Base-by-base conservation (phyloP, 768 basidiomycete genomes). In the Xerocomellus chrysenteron region DNA sequence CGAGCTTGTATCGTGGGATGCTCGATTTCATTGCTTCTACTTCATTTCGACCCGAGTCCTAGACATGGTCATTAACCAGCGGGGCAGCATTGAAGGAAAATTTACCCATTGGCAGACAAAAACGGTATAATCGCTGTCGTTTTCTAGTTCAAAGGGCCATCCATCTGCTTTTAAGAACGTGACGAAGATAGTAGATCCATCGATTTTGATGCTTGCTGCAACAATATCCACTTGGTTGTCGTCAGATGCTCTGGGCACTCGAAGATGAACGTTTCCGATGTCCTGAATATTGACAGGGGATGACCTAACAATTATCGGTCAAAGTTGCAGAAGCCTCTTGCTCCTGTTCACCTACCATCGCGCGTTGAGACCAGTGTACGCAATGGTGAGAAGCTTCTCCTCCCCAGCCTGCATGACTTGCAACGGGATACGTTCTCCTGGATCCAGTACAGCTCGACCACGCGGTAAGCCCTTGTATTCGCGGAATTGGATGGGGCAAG, bases 111-210 rank as follows among this genome's bases (percentile, higher is more conserved):
- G 97, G 56, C 76, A 84, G 58, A 96, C 78, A 11, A 75, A 74
- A 59, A 95, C 75, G 0, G 76, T 64, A 56, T 87, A 79, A 60
- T 91, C 88, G 53, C 90, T 95, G 37, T 89, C 84, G 61, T 99
- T 99, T 68, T 95, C 91, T 45, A 99, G 83, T 32, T 80, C 77
- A 70, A 98, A 93, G 1, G 97, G 97, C 93, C 94, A 98, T 3
- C 75, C 78, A 14, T 87, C 87, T 24, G 76, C 79, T 44, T 76
- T 68, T 13, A 80, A 78, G 59, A 98, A 74, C 51, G 81, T 81
- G n/a, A 98, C 76, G 73, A 95, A 98, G 51, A 99, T 92, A 1
- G 87, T 92, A 2, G 97, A 86, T 0, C 90, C 92, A 37, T 92
- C 85, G 41, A 98, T 82, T 56, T 85, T 82, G 47, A 94, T 78